Base-by-base conservation (phyloP, 208 protist species). In the Sergeia podlipaevii region DNA sequence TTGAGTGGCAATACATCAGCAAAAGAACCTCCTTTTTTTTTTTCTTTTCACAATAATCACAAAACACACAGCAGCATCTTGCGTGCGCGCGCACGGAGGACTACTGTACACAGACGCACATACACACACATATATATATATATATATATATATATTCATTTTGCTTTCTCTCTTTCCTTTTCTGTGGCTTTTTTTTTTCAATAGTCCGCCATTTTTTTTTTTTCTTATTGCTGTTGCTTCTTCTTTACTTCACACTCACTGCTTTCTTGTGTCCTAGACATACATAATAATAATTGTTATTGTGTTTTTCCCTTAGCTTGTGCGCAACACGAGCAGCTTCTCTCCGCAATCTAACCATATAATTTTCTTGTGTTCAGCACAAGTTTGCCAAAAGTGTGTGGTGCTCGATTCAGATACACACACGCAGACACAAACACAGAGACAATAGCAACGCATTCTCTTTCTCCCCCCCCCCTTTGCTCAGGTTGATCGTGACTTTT, bases 381-480 rank as follows among this genome's bases (percentile, higher is more conserved):
- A n/a, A n/a, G n/a, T n/a, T n/a, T n/a, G n/a, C n/a, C n/a, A n/a
- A n/a, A n/a, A n/a, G n/a, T n/a, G n/a, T n/a, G n/a, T n/a, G n/a
- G n/a, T n/a, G n/a, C n/a, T n/a, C n/a, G n/a, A 39, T 30, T 13
- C 27, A 61, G n/a, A 46, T 0, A 15, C 28, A 62, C 42, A 62
- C 42, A 49, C 1, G 20, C 5, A 41, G 24, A 54, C 24, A 54
- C 1, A 48, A 37, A 47, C 7, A 54, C 53, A 45, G 34, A 55
- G 34, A 66, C 41, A 36, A 56, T 39, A 29, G n/a, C 17, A 52
- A 18, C 27, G 37, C 30, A 51, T 29, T 29, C 39, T 57, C 41
- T 13, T 37, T 56, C 28, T 57, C 64, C 69, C 53, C 27, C 59
- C 41, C 64, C 50, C 57, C 53, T 50, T 15, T 32, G 42, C 54